phyloP scores from a whole-genome alignment of 495 filamentous ascomycete genomes.

The Tuber magnatum region DNA sequence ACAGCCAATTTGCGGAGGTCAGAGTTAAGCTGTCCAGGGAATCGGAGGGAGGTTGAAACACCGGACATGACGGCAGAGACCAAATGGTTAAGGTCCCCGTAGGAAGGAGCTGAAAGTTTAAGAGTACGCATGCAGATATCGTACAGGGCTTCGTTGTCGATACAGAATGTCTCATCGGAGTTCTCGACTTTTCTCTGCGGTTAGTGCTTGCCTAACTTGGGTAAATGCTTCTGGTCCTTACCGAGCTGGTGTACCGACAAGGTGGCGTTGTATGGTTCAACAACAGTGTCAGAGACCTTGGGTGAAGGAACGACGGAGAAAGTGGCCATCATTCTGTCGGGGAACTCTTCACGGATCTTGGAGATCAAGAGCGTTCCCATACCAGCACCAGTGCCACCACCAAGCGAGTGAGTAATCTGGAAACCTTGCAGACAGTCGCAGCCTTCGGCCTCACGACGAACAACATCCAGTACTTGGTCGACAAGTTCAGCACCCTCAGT shows the following conservation, averaged over 20 bases:
- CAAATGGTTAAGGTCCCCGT: conserved; percentile 98
- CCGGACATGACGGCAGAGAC: conserved; percentile 99
- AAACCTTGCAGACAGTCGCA: conserved; percentile 99
- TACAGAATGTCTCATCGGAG: conserved; percentile 99
- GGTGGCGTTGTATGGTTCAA: conserved; percentile 99
- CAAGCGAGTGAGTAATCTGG: conserved; percentile 99
- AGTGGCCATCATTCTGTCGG: conserved; percentile 99
- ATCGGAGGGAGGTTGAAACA: conserved; percentile 96
- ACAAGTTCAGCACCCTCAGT: conserved; percentile 99
- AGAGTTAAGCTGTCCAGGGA: conserved; percentile 99
- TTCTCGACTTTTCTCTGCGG: conserved; percentile 66
- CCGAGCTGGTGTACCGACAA: conserved; percentile 93
- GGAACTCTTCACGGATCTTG: conserved; percentile 99
- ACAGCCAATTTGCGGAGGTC: conserved; percentile 99
- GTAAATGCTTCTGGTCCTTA: conserved; percentile 32
- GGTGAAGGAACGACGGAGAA: conserved; percentile 99
- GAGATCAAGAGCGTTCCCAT: conserved; percentile 99
- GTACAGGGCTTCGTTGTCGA: conserved; percentile 99
- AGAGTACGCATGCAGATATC: conserved; percentile 99
- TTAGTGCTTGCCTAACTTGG: conserved; percentile 28
- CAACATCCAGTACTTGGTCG: conserved; percentile 95
- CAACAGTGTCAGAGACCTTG: conserved; percentile 99
- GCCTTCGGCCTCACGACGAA: conserved; percentile 96
- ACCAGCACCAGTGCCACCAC: conserved; percentile 99
- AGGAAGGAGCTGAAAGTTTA: conserved; percentile 96